Base-by-base conservation (phyloP, 257 asterid species). In the Euphrasia confusa region DNA sequence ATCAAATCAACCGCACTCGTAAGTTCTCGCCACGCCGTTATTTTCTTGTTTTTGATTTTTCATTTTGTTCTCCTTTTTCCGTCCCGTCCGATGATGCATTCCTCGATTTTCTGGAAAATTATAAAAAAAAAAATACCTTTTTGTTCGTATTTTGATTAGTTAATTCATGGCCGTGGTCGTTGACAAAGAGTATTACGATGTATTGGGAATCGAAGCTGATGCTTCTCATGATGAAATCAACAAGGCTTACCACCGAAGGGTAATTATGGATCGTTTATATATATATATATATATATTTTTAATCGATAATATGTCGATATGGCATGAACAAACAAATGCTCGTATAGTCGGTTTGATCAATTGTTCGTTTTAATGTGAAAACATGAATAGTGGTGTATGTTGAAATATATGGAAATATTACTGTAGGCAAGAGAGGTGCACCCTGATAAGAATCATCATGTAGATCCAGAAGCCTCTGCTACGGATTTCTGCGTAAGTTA, bases 181-280 rank as follows among this genome's bases (percentile, higher is more conserved):
- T 83, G 81, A 81, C 17, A 79, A 83, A 14, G 89, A 68, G 61
- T 89, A 87, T 70, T 87, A 89, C 77, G 88, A 87, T 28, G 68
- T 79, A 17, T 67, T 89, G 78, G 94, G 94, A 54, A 88, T 89
- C n/a, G 67, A 71, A 30, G 71, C 63, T 49, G 86, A 83, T 60
- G 94, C 92, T 32, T 74, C 90, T 13, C 69, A 78, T 27, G 77
- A 87, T 33, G 92, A 89, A 44, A 80, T 89, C 66, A 84, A 84
- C 77, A 81, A 81, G 70, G 94, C 97, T 47, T 89, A 87, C 81
- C 81, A 87, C 62, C 44, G 76, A 26, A 89, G 84, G 94, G 97
- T 84, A 69, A 82, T 2, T 2, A n/a, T 21, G 24, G 24, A 21
- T 21, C 24, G 24, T 5, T 50, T 53, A 1, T 24, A 18, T 0